Evolutionary conservation across 805 yeast genomes (phyloP), one percentile per base, ranked within the genome.

Genomic region (Candida insectalens): DNA sequence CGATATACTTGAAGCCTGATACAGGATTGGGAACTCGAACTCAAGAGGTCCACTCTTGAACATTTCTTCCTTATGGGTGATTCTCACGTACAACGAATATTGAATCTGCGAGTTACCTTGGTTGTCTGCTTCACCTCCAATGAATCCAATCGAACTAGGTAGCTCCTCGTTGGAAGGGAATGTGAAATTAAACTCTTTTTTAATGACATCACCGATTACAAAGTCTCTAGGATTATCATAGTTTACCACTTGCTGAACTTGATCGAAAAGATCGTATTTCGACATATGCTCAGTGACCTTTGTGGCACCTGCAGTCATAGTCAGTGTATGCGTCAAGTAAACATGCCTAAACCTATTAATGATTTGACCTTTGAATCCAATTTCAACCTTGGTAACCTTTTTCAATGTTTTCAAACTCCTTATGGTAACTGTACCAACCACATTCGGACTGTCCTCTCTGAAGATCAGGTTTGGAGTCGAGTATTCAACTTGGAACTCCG

Each of bases 61-160:
- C 12, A 32, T 9, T 5, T 27, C 30, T 10, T 19, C 35, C 12
- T 19, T n/a, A 10, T 19, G 17, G 5, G 5, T 26, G 26, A 32
- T 25, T 9, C 16, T n/a, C 23, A 32, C 30, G 23, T 26, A 32
- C 12, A 32, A 12, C 22, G 18, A 26, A 25, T 32, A 32, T 10
- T 19, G 6, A 2, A 32, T 15, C 5, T 25, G 25, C 10, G 26
- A 18, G 18, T 32, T 18, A 5, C 35, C 35, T 30, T 32, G 26
- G 14, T 32, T 32, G 23, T 32, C 35, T 6, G 19, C 30, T 9
- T 12, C 13, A 13, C 35, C 30, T 12, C 35, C 35, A 10, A 32
- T n/a, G 12, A 15, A 15, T 3, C 26, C 26, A 13, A 18, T 12
- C 4, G 35, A 25, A 16, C 35, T 32, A 9, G 35, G 35, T 9